Evolutionary conservation across 2,329 filamentous ascomycete genomes (phyloP).

Genomic region (Epichloe gansuensis): DNA sequence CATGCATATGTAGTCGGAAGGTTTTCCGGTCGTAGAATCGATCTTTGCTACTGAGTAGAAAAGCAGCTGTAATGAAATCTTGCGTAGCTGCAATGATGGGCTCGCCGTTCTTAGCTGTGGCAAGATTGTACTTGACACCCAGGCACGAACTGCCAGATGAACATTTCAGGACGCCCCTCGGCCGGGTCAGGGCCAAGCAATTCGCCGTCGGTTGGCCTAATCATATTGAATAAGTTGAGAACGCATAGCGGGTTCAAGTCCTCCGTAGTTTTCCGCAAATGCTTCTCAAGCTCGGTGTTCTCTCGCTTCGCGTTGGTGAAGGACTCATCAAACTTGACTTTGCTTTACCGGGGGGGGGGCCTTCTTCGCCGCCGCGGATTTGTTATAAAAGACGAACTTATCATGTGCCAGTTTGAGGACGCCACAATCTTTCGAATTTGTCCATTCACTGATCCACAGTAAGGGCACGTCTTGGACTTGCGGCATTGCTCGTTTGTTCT

Average conservation of each 20-base stretch:
- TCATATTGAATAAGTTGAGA: conserved; percentile 81
- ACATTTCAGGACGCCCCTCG: conserved; percentile 39
- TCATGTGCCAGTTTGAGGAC: conserved; percentile 93
- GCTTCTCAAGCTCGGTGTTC: conserved; percentile 77
- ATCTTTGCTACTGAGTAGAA: too few species aligned
- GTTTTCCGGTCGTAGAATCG: too few species aligned
- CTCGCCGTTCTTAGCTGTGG: conserved; percentile 43
- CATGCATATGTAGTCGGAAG: too few species aligned
- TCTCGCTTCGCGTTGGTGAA: conserved; percentile 67
- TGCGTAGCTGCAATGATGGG: conserved; percentile 97
- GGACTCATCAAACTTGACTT: conserved; percentile 73
- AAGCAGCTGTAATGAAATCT: conserved; percentile 90
- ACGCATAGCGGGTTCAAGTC: conserved; percentile 84
- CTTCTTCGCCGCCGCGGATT: conserved; percentile 78
- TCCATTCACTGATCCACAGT: conserved; percentile 74
- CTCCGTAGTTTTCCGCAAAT: conserved; percentile 83
- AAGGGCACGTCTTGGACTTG: conserved; percentile 74
- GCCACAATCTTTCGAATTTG: conserved; percentile 78
- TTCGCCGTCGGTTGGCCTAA: conserved; percentile 77
- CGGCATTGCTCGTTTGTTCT: conserved; percentile 80
- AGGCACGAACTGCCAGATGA: too few species aligned
- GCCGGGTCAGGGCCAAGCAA: conserved; percentile 76
- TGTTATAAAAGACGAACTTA: conserved; percentile 79
- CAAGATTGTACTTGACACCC: too few species aligned
- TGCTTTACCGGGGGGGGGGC: conserved; percentile 57